A percentile compares a stretch with the other conserved stretches of the same genome.
Evolutionary conservation across 257 asterid genomes (phyloP).

Genomic region (Schizonepeta tenuifolia): DNA sequence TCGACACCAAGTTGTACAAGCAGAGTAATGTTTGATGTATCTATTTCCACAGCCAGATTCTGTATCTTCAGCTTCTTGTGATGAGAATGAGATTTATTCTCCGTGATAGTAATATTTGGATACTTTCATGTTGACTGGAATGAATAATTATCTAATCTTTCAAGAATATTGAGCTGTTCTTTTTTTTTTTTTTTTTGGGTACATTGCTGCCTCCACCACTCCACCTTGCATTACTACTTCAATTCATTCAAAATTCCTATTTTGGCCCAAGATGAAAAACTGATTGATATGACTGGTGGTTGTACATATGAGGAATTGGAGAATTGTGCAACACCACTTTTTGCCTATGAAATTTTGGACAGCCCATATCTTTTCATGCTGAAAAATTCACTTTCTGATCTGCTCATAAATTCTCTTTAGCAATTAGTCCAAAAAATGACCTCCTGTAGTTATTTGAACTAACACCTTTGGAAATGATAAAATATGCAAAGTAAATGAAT

Average conservation of each 20-base stretch:
- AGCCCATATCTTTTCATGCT: no score
- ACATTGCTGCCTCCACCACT: slow-evolving; percentile 19
- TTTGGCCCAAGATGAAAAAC: not conserved
- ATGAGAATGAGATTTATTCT: slow-evolving; percentile 23
- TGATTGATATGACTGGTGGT: not conserved
- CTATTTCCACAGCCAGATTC: slow-evolving; percentile 12
- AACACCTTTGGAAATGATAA: not conserved
- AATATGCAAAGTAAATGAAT: no score
- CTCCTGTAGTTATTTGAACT: not conserved
- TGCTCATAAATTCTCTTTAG: no score
- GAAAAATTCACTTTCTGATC: no score
- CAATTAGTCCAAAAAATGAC: not conserved
- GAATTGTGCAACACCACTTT: no score
- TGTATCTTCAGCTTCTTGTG: slow-evolving; percentile 27
- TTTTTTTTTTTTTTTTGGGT: not conserved
- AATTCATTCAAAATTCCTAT: not conserved
- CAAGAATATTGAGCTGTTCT: not conserved
- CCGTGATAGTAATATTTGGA: slow-evolving; percentile 5
- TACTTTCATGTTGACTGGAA: not conserved
- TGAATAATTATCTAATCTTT: slow-evolving; percentile 5
- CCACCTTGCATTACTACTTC: slow-evolving; percentile 12
- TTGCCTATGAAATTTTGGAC: no score
- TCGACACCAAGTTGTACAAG: slow-evolving; percentile 92
- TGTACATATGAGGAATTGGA: not conserved
- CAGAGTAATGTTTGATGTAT: slow-evolving; percentile 85